These are phyloP conservation scores for Emmonsiellopsis sp. DNA, from an alignment of 2,329 filamentous ascomycete species.

Conservation along the genomic window DNA sequence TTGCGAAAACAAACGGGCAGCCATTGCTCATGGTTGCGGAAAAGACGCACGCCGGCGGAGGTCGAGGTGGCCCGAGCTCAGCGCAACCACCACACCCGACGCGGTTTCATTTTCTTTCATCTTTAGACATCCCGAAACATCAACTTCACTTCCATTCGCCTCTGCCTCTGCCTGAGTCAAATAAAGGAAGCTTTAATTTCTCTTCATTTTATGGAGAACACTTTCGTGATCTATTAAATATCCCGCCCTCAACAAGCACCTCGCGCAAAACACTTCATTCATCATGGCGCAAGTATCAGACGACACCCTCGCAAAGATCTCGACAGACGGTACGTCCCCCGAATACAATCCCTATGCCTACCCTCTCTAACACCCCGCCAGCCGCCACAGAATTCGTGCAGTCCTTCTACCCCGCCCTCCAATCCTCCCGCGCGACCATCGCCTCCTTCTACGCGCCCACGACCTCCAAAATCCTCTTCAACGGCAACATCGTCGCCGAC, in stretches of 20 bases:
- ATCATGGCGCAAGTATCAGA: conserved; percentile 24
- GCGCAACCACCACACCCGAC: neutral
- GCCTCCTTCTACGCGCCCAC: conserved; percentile 58
- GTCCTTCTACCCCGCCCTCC: conserved; percentile 66
- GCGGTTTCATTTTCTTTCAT: neutral
- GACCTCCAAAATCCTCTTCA: conserved; percentile 63
- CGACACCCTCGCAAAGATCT: conserved; percentile 31
- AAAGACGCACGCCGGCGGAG: neutral
- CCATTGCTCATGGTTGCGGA: neutral
- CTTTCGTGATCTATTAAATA: neutral
- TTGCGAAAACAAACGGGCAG: too few relatives aligned
- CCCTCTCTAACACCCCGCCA: conserved; percentile 21
- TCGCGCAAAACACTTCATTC: neutral
- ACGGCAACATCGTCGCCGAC: conserved; percentile 58
- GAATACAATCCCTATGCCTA: neutral
- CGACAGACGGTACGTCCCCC: conserved; percentile 28
- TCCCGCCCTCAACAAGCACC: neutral
- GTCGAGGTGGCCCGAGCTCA: conserved; percentile 5
- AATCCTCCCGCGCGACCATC: conserved; percentile 49
- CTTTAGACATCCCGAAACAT: neutral
- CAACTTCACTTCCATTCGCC: neutral
- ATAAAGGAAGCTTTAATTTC: too few relatives aligned
- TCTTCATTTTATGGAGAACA: too few relatives aligned
- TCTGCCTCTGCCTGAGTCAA: neutral
- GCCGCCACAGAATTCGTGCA: conserved; percentile 64